Percentiles rank a stretch among this genome's conserved stretches.
These are phyloP conservation scores for Glycine tomentella DNA, from an alignment of 306 rosid species.

Conservation along the genomic window DNA sequence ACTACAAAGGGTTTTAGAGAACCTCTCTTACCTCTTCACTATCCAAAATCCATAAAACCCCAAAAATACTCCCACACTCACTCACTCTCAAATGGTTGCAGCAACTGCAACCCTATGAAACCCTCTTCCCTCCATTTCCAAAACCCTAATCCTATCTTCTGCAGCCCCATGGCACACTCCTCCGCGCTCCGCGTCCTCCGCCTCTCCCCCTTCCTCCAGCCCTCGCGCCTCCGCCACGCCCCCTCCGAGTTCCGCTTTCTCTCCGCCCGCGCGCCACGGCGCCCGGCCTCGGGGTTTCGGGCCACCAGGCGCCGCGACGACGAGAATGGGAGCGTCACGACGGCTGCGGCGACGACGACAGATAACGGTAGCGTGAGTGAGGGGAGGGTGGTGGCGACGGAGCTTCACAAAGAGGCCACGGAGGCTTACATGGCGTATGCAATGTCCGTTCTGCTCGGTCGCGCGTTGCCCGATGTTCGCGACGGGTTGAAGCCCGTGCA, in stretches of 20 bases:
- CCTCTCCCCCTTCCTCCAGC: constrained; percentile 47
- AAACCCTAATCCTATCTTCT: constrained; percentile 25
- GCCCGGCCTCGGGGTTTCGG: neutral
- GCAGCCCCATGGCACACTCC: constrained; percentile 64
- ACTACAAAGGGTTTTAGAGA: constrained; percentile 13
- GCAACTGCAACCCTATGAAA: neutral
- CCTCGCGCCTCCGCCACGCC: constrained; percentile 46
- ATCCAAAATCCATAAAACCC: constrained; percentile 44
- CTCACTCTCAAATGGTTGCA: neutral
- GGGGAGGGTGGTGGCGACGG: constrained; percentile 63
- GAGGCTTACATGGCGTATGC: constrained; percentile 94
- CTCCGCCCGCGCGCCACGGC: constrained; percentile 50
- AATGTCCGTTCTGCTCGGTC: constrained; percentile 93
- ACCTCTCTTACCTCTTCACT: neutral
- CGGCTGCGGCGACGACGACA: constrained; percentile 42
- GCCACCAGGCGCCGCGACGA: constrained; percentile 55
- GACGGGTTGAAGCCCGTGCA: constrained; percentile 98
- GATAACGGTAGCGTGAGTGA: constrained; percentile 22
- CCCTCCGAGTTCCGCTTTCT: constrained; percentile 66
- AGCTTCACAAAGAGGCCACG: constrained; percentile 85
- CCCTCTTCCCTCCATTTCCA: neutral
- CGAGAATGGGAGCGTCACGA: constrained; percentile 68
- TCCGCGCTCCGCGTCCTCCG: constrained; percentile 72
- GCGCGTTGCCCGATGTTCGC: constrained; percentile 95
- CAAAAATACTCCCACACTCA: neutral